These are phyloP conservation scores for Suillus subalutaceus DNA, from an alignment of 768 basidiomycete species.

Conservation along the genomic window DNA sequence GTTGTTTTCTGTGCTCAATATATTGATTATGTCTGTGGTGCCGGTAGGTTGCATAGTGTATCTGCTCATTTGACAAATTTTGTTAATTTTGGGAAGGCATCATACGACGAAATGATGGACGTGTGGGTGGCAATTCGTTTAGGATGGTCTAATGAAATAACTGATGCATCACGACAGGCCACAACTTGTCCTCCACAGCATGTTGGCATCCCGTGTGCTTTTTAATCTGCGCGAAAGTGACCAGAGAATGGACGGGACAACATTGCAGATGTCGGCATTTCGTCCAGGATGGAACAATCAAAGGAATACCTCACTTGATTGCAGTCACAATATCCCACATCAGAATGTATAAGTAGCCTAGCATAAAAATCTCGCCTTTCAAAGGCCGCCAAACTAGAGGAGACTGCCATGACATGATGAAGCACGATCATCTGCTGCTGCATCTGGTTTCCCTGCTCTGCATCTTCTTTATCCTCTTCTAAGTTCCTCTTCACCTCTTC, in stretches of 20 bases:
- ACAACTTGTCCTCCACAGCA: background rate
- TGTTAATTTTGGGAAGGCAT: background rate
- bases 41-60: background rate
- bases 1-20: background rate
- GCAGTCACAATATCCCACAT: background rate
- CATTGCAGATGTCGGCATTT: background rate
- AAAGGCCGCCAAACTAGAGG: conserved; percentile 1
- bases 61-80: background rate
- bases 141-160: background rate
- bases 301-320: background rate
- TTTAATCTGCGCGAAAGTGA: background rate
- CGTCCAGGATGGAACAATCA: background rate
- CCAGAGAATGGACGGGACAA: background rate
- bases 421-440: conserved; percentile 5
- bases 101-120: background rate
- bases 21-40: background rate
- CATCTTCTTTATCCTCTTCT: background rate
- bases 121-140: background rate
- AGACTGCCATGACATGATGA: background rate
- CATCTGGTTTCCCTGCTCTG: conserved; percentile 1
- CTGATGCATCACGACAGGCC: background rate
- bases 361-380: background rate
- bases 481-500: background rate
- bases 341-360: background rate
- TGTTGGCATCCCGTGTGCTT: conserved; percentile 3